Conservation (phyloP, 2,329 filamentous ascomycete species). For the Blastomyces emzantsi region DNA sequence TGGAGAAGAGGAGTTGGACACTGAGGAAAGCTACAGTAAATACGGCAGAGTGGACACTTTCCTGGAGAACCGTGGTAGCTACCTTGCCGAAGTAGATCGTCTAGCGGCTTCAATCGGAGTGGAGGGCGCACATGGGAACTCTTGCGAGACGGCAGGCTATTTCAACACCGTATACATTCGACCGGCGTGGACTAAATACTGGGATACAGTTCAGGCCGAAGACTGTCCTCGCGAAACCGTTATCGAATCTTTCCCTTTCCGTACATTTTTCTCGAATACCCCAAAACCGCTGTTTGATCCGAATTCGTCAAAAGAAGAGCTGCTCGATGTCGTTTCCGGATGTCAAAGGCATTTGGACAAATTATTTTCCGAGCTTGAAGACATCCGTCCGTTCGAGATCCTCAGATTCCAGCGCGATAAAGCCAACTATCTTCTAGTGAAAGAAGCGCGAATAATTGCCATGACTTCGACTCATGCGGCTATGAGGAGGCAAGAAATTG, state of each 20-base stretch:
- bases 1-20: slow-evolving; percentile 87
- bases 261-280: slow-evolving; percentile 75
- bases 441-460: slow-evolving; percentile 92
- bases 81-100: slow-evolving; percentile 74
- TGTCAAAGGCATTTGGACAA: slow-evolving; percentile 83
- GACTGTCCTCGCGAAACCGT: slow-evolving; percentile 54
- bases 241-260: slow-evolving; percentile 72
- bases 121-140: slow-evolving; percentile 88
- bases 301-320: slow-evolving; percentile 54
- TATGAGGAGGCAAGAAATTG: slow-evolving; percentile 86
- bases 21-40: slow-evolving; percentile 83
- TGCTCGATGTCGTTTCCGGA: slow-evolving; percentile 68
- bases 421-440: slow-evolving; percentile 89
- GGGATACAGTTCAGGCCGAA: slow-evolving; percentile 51
- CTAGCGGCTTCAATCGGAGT: slow-evolving; percentile 77
- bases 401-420: slow-evolving; percentile 81
- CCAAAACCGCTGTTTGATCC: slow-evolving; percentile 75
- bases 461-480: slow-evolving; percentile 99
- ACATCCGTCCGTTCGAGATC: slow-evolving; percentile 93
- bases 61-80: slow-evolving; percentile 71
- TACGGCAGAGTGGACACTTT: slow-evolving; percentile 92
- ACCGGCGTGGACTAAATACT: slow-evolving; percentile 82
- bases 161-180: slow-evolving; percentile 89
- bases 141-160: slow-evolving; percentile 93
- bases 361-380: slow-evolving; percentile 85